Conservation (phyloP, 371 early-diverging fungal species). For the Lichtheimia hyalospora region DNA sequence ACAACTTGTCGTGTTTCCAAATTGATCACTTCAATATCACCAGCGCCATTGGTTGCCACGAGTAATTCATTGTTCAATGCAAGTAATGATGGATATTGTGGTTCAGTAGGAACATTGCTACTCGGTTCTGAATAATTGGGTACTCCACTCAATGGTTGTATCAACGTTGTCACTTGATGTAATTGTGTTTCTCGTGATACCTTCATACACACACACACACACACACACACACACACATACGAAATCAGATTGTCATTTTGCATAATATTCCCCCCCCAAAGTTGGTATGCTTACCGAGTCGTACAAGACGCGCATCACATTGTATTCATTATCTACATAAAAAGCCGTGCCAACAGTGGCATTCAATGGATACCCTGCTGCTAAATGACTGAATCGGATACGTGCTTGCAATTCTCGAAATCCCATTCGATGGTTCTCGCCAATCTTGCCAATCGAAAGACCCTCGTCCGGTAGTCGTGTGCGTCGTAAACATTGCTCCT, state of each 20-base stretch:
- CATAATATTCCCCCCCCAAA: too few relatives aligned
- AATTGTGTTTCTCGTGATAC: neutral
- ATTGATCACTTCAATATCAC: constrained; percentile 36
- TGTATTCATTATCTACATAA: constrained; percentile 44
- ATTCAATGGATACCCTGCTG: constrained; percentile 38
- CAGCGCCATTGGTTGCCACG: constrained; percentile 29
- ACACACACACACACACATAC: too few relatives aligned
- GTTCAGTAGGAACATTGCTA: constrained; percentile 21
- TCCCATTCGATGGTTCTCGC: constrained; percentile 24
- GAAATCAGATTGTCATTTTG: too few relatives aligned
- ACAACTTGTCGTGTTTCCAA: constrained; percentile 15
- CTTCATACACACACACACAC: too few relatives aligned
- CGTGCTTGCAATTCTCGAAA: constrained; percentile 69
- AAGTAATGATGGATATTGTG: constrained; percentile 35
- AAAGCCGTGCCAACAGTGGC: constrained; percentile 28
- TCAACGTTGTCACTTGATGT: constrained; percentile 16
- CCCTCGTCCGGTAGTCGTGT: constrained; percentile 24
- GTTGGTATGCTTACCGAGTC: constrained; percentile 39
- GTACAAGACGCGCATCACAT: constrained; percentile 35
- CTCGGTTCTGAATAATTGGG: constrained; percentile 35
- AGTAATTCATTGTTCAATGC: constrained; percentile 24
- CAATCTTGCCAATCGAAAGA: constrained; percentile 38
- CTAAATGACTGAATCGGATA: constrained; percentile 69
- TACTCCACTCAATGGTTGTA: constrained; percentile 22
- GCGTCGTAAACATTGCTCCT: constrained; percentile 30